Evolutionary conservation across 2,329 filamentous ascomycete species (phyloP).

Genomic region (Dactylella cylindrospora): DNA sequence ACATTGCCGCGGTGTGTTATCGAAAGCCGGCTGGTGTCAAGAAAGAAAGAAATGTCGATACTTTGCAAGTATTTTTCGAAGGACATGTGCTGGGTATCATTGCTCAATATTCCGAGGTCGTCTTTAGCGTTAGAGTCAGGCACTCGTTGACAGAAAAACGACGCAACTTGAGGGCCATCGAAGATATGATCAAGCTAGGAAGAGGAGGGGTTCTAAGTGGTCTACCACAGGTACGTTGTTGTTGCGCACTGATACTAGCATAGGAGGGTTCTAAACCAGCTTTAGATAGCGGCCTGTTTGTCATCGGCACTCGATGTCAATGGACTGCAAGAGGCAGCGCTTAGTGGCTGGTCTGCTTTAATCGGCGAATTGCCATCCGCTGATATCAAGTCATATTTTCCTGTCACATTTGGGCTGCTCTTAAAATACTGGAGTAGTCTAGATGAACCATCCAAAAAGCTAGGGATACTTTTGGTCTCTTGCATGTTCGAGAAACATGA

Average conservation of each 20-base stretch:
- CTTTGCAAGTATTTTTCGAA: slow-evolving; percentile 74
- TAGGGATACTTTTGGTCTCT: slow-evolving; percentile 65
- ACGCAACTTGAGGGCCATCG: slow-evolving; percentile 77
- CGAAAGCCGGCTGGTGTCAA: slow-evolving; percentile 48
- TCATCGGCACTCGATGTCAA: slow-evolving; percentile 76
- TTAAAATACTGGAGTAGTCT: slow-evolving; percentile 76
- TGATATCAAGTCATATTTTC: slow-evolving; percentile 76
- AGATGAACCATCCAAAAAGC: slow-evolving; percentile 61
- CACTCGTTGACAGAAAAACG: slow-evolving; percentile 68
- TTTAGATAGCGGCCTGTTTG: slow-evolving; percentile 83
- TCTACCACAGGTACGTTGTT: slow-evolving; percentile 72
- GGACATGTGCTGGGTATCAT: slow-evolving; percentile 84
- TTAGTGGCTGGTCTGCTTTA: slow-evolving; percentile 81
- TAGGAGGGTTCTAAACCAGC: slow-evolving; percentile 19
- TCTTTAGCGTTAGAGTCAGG: slow-evolving; percentile 67
- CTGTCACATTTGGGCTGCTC: slow-evolving; percentile 86
- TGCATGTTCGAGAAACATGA: slow-evolving; percentile 67
- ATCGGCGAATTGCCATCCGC: slow-evolving; percentile 72
- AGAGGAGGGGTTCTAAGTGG: slow-evolving; percentile 73
- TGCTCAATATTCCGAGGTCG: slow-evolving; percentile 73
- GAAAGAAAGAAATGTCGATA: slow-evolving; percentile 58
- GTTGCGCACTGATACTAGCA: slow-evolving; percentile 13
- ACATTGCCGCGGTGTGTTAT: slow-evolving; percentile 31
- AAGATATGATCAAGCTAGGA: slow-evolving; percentile 80
- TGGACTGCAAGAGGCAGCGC: slow-evolving; percentile 74